These are phyloP conservation scores for Fusarium duplospermum DNA, from an alignment of 2,329 filamentous ascomycete species.

Conservation along the genomic window DNA sequence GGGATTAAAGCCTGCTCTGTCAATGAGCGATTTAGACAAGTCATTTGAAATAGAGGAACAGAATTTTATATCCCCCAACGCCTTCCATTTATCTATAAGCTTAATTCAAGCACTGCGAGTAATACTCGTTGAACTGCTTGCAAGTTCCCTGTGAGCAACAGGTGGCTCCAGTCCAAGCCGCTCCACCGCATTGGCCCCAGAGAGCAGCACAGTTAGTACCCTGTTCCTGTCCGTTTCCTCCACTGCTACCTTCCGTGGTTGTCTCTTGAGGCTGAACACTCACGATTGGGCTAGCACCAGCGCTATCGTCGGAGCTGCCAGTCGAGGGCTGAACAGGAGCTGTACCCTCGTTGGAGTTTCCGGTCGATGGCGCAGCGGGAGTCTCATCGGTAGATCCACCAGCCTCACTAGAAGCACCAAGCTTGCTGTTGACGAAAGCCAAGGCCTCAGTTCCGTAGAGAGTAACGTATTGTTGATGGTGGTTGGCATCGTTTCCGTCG, in stretches of 20 bases:
- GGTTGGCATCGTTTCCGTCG: slow-evolving; percentile 68
- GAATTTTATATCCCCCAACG: not conserved
- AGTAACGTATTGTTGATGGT: slow-evolving; percentile 72
- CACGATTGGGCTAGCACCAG: not conserved
- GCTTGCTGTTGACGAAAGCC: slow-evolving; percentile 64
- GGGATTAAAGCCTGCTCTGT: not conserved
- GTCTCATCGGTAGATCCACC: not conserved
- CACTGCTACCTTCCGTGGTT: not conserved
- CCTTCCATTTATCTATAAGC: not conserved
- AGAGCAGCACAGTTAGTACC: not conserved
- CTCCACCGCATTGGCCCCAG: not conserved
- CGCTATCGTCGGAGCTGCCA: not conserved
- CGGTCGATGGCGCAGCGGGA: not conserved
- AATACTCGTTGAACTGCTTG: slow-evolving; percentile 14
- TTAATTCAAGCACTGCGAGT: slow-evolving; percentile 25
- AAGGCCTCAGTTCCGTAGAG: slow-evolving; percentile 71
- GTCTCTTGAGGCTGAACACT: not conserved
- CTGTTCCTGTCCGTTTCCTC: not conserved
- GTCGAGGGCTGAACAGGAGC: not conserved
- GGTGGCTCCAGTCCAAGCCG: slow-evolving; percentile 18
- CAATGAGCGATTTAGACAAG: too few species aligned
- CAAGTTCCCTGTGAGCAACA: slow-evolving; percentile 28
- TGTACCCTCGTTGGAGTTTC: not conserved
- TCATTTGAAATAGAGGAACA: not conserved
- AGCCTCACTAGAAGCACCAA: slow-evolving; percentile 7